Percentiles rank a stretch among this genome's conserved stretches.
Conservation (phyloP, 176 grass and related monocot genomes). For the Raddia distichophylla region DNA sequence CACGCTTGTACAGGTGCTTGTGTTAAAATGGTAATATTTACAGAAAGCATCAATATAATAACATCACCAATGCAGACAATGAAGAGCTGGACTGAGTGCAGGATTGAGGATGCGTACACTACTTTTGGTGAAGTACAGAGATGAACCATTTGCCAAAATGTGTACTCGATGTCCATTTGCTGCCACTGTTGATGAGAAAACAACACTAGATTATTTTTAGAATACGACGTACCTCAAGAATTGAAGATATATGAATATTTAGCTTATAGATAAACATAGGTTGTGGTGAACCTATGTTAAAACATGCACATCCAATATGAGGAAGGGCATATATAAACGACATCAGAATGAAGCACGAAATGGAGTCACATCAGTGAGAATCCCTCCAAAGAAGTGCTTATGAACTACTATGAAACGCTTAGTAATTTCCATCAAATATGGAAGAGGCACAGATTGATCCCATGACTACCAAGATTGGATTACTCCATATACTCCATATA, state of each 20-base stretch:
- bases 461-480: constrained; percentile 8
- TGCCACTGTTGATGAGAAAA: constrained; percentile 81
- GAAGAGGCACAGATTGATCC: not conserved
- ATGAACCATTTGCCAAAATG: constrained; percentile 99
- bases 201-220: constrained; percentile 24
- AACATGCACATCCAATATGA: not conserved
- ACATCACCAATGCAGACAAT: constrained; percentile 25
- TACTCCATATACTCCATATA: not conserved
- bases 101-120: constrained; percentile 69
- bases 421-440: not conserved
- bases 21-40: not conserved
- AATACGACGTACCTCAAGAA: not conserved
- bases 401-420: not conserved
- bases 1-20: not conserved
- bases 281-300: not conserved
- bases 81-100: constrained; percentile 49
- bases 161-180: constrained; percentile 99
- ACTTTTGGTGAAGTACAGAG: constrained; percentile 99
- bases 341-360: not conserved
- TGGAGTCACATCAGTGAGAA: not conserved
- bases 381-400: not conserved
- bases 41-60: not conserved
- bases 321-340: constrained; percentile 10
- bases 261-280: not conserved
- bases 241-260: constrained; percentile 5